Conservation (phyloP, 768 basidiomycete species). For the Ephemerocybe angulata region DNA sequence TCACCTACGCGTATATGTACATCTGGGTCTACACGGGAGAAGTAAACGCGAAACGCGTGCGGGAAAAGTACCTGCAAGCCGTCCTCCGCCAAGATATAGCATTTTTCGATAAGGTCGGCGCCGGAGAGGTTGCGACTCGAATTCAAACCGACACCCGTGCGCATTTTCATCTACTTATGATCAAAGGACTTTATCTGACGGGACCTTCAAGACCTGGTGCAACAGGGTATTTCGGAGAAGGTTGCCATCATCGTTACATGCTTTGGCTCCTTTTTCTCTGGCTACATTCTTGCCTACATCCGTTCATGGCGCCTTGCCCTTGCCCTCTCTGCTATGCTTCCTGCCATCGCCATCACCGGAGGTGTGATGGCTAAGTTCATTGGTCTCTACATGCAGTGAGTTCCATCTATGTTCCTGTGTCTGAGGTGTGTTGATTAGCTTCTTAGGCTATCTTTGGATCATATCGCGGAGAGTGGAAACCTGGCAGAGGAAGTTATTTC, state of each 20-base stretch:
- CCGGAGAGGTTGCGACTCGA: slow-evolving; percentile 84
- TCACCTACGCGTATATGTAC: slow-evolving; percentile 62
- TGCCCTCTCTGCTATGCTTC: slow-evolving; percentile 67
- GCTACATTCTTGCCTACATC: slow-evolving; percentile 62
- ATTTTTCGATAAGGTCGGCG: slow-evolving; percentile 80
- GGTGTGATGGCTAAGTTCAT: slow-evolving; percentile 58
- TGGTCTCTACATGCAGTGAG: slow-evolving; percentile 54
- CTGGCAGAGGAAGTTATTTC: too few species aligned
- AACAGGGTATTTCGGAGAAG: slow-evolving; percentile 81
- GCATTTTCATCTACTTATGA: slow-evolving; percentile 18
- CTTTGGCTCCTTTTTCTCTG: slow-evolving; percentile 62
- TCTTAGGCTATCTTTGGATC: slow-evolving; percentile 50
- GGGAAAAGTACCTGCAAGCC: too few species aligned
- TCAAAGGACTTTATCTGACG: not conserved
- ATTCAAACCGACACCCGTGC: too few species aligned
- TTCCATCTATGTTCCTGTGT: slow-evolving; percentile 7
- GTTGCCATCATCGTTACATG: slow-evolving; percentile 56
- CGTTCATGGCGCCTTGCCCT: slow-evolving; percentile 71
- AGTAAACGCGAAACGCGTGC: too few species aligned
- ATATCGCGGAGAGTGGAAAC: slow-evolving; percentile 68
- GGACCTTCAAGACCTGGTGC: slow-evolving; percentile 56
- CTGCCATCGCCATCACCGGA: slow-evolving; percentile 66
- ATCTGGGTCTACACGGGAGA: slow-evolving; percentile 56
- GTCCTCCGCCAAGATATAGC: slow-evolving; percentile 75
- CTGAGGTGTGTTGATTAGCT: not conserved